These are phyloP conservation scores for Cystofilobasidium ferigula DNA, from an alignment of 768 basidiomycete species.

Conservation along the genomic window DNA sequence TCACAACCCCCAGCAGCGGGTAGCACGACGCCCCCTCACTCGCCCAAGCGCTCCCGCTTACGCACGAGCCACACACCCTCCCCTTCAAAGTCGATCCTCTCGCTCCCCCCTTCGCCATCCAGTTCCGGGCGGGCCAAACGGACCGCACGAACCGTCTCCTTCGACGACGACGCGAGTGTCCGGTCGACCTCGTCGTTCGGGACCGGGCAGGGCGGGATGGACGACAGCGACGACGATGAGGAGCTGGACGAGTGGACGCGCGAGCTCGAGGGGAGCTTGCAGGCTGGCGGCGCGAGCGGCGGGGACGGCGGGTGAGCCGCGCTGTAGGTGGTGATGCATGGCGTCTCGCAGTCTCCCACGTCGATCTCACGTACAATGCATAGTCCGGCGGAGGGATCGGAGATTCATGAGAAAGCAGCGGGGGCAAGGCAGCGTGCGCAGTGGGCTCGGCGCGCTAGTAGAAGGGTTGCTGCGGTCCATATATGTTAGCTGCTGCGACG, in stretches of 20 bases:
- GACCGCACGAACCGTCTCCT: neutral
- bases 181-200: neutral
- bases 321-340: no score
- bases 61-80: neutral
- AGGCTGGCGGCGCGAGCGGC: neutral
- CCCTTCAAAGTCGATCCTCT: neutral
- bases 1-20: neutral
- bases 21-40: neutral
- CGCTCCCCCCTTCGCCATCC: neutral
- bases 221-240: constrained; percentile 27
- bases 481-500: no score
- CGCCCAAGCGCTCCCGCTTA: neutral
- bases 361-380: no score
- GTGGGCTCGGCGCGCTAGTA: no score
- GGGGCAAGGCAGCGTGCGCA: no score
- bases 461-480: no score
- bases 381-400: no score
- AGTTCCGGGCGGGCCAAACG: neutral
- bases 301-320: no score
- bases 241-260: constrained; percentile 18
- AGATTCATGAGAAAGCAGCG: no score
- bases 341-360: no score
- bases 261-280: constrained; percentile 16
- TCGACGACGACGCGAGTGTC: neutral
- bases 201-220: constrained; percentile 25